Percentiles rank a stretch among this genome's conserved stretches.
Conservation (phyloP, 2,329 filamentous ascomycete species). For the Penicillium hesseltinei region DNA sequence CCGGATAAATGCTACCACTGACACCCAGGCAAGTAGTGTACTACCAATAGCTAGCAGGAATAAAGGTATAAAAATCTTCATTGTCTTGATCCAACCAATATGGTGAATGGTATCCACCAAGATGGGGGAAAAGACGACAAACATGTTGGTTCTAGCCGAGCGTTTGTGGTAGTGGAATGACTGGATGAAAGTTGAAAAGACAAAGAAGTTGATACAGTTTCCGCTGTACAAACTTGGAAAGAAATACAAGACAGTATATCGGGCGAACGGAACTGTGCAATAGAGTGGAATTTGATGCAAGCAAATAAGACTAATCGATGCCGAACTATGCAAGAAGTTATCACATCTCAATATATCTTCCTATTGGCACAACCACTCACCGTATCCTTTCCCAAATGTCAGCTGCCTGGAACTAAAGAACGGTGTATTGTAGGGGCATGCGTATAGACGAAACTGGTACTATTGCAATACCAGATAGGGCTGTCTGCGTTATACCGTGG, state of each 20-base stretch:
- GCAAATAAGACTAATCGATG: neutral
- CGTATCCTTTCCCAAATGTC: neutral
- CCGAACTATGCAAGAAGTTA: neutral
- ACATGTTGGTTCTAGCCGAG: too few relatives aligned
- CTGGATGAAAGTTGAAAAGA: too few relatives aligned
- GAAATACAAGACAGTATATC: too few relatives aligned
- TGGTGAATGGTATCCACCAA: neutral
- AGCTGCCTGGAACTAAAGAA: neutral
- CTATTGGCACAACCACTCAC: too few relatives aligned
- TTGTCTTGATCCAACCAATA: neutral
- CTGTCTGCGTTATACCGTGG: neutral
- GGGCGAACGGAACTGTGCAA: too few relatives aligned
- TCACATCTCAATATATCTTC: too few relatives aligned
- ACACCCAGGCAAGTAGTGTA: neutral
- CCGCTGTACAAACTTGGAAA: too few relatives aligned
- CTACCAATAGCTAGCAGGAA: neutral
- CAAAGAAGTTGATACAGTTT: too few relatives aligned
- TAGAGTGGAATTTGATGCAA: neutral
- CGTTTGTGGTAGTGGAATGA: too few relatives aligned
- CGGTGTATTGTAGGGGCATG: neutral
- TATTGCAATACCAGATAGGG: neutral
- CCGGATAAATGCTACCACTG: neutral
- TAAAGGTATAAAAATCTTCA: neutral
- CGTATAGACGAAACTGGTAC: neutral
- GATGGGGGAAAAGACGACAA: too few relatives aligned